Percentiles rank a stretch among this genome's conserved stretches.
phyloP scores from a whole-genome alignment of 192 early-diverging fungal genomes.

The Phycomyces blakesleeanus region DNA sequence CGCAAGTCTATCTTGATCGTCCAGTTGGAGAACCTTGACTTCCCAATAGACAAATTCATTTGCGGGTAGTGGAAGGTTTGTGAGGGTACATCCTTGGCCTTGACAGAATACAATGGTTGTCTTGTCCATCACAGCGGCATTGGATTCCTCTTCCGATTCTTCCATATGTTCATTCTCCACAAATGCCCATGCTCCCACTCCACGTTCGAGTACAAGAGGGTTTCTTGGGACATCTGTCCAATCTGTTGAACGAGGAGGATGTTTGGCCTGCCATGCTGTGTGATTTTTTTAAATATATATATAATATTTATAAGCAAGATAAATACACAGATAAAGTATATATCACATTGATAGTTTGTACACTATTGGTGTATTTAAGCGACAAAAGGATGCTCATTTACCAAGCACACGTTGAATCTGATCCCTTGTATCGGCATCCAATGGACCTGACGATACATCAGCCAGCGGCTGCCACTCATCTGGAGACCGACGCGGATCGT shows the following conservation, averaged over 20 bases:
- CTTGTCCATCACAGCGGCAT: constrained; percentile 57
- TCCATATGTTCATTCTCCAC: constrained; percentile 15
- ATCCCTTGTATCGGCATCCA: constrained; percentile 1
- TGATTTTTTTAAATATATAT: too few relatives aligned
- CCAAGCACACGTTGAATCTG: background rate
- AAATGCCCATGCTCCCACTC: constrained; percentile 73
- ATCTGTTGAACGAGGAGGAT: constrained; percentile 10
- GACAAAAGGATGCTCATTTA: background rate
- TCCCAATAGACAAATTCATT: constrained; percentile 73
- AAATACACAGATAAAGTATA: background rate
- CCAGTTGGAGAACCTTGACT: constrained; percentile 66
- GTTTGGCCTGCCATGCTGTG: constrained; percentile 18
- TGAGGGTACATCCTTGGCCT: constrained; percentile 62
- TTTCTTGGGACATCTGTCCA: constrained; percentile 3
- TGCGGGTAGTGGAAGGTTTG: constrained; percentile 69
- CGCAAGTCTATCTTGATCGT: constrained; percentile 51
- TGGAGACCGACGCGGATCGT: background rate
- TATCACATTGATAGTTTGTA: background rate
- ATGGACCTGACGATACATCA: background rate
- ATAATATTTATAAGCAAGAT: too few relatives aligned
- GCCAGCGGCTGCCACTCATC: constrained; percentile 9
- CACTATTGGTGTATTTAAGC: background rate
- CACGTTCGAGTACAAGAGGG: constrained; percentile 44
- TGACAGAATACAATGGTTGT: constrained; percentile 67
- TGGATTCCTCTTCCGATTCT: constrained; percentile 49